A percentile compares a stretch with the other conserved stretches of the same genome.
phyloP scores from a whole-genome alignment of 2,329 filamentous ascomycete species.

The Hypoxylon sp. region DNA sequence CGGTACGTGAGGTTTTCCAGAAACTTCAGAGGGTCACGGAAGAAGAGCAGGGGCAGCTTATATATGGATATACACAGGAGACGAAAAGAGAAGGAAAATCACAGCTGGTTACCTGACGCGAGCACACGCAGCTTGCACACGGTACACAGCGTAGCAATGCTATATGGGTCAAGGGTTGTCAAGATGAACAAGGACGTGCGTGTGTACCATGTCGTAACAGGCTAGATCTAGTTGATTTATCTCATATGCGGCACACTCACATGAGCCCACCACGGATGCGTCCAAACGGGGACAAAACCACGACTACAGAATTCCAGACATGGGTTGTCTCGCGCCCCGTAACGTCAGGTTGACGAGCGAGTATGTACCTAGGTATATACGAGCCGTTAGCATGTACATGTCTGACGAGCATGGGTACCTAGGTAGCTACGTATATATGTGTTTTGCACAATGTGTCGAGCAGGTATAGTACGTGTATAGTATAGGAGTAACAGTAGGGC shows the following conservation, averaged over 20 bases:
- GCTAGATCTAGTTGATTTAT: background rate
- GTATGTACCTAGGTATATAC: too few species aligned
- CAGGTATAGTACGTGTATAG: too few species aligned
- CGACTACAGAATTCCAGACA: slow-evolving; percentile 30
- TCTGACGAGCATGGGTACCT: background rate
- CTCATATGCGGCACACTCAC: slow-evolving; percentile 23
- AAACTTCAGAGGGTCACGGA: slow-evolving; percentile 19
- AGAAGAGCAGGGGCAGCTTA: slow-evolving; percentile 8
- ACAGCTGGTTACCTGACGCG: slow-evolving; percentile 18
- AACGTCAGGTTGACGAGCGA: slow-evolving; percentile 5
- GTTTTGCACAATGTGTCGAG: too few species aligned
- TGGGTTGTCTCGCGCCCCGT: slow-evolving; percentile 32
- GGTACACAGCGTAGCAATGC: background rate
- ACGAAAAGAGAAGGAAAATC: slow-evolving; percentile 10
- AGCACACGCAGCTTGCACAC: slow-evolving; percentile 24
- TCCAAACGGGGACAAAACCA: slow-evolving; percentile 20
- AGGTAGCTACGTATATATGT: too few species aligned
- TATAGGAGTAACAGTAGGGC: background rate
- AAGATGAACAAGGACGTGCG: slow-evolving; percentile 24
- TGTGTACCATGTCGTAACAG: slow-evolving; percentile 27
- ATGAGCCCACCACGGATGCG: slow-evolving; percentile 23
- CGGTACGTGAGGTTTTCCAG: slow-evolving; percentile 30
- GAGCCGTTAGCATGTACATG: too few species aligned
- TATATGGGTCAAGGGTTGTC: slow-evolving; percentile 28
- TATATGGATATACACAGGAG: slow-evolving; percentile 20